Evolutionary conservation across 306 rosid species (phyloP).

Genomic region (Vicia sativa): DNA sequence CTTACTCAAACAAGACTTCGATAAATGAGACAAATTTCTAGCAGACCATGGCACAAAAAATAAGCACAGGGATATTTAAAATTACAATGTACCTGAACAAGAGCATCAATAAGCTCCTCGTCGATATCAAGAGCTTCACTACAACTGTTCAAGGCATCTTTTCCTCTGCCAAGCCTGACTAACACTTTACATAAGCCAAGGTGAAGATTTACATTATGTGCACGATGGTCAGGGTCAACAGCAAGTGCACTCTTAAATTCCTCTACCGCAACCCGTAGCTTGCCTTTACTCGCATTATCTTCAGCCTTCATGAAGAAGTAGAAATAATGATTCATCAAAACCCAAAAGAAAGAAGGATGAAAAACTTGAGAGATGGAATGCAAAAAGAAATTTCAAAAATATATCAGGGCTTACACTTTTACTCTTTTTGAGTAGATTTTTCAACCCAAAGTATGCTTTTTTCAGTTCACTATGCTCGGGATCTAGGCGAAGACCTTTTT

Average conservation of each 20-base stretch:
- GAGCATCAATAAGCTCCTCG: constrained; percentile 82
- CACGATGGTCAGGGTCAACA: constrained; percentile 82
- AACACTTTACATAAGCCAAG: constrained; percentile 86
- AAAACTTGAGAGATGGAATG: constrained; percentile 9
- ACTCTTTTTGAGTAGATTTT: constrained; percentile 87
- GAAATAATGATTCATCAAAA: constrained; percentile 36
- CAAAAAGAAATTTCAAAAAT: constrained; percentile 13
- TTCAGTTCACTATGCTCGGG: constrained; percentile 93
- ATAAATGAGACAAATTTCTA: constrained; percentile 6
- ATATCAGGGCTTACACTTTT: constrained; percentile 65
- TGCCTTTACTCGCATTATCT: constrained; percentile 87
- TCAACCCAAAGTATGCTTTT: constrained; percentile 93
- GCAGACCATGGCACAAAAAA: constrained; percentile 16
- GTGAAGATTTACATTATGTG: constrained; percentile 91
- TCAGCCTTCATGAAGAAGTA: constrained; percentile 68
- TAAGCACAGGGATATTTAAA: constrained; percentile 29
- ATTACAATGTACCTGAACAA: constrained; percentile 73
- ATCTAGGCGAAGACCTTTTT: constrained; percentile 96
- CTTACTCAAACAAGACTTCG: constrained; percentile 22
- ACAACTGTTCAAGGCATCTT: constrained; percentile 89
- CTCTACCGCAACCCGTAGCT: constrained; percentile 87
- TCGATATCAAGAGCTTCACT: constrained; percentile 76
- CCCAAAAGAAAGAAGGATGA: constrained; percentile 28
- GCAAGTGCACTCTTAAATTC: constrained; percentile 80
- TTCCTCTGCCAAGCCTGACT: constrained; percentile 95